These are phyloP conservation scores for Tetrapisispora iriomotensis DNA, from an alignment of 805 yeast genomes.

Conservation along the genomic window DNA sequence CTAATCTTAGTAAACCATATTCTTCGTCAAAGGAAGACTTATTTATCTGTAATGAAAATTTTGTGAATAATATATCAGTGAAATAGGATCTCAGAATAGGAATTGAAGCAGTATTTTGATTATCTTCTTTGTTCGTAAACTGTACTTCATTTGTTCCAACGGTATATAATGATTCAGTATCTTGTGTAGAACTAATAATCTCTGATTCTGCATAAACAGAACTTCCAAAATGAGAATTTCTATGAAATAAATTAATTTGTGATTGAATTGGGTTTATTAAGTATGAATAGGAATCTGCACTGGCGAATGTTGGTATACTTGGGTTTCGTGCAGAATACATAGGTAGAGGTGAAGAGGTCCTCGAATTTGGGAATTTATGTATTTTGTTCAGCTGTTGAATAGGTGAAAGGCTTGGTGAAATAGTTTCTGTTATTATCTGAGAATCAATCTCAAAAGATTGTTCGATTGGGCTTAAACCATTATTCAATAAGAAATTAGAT, in stretches of 20 bases:
- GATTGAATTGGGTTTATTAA: no score
- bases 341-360: conserved; percentile 1
- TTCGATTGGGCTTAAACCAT: not conserved
- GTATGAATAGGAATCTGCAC: no score
- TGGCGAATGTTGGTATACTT: no score
- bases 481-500: conserved; percentile 17
- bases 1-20: conserved; percentile 30
- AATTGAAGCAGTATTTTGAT: conserved; percentile 6
- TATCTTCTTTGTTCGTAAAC: no score
- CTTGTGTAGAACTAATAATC: conserved; percentile 9
- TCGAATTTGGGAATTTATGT: conserved; percentile 2
- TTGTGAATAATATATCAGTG: conserved; percentile 15
- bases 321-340: no score
- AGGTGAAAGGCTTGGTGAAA: conserved; percentile 2
- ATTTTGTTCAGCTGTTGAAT: conserved; percentile 4
- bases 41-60: conserved; percentile 11
- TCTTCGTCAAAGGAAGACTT: conserved; percentile 24
- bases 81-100: conserved; percentile 20
- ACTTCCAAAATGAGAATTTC: conserved; percentile 5
- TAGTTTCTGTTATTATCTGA: not conserved
- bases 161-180: conserved; percentile 1
- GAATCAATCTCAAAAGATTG: not conserved
- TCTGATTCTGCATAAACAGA: conserved; percentile 9
- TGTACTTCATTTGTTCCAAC: not conserved
- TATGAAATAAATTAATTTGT: no score